Evolutionary conservation across 805 yeast species (phyloP).

Genomic region (Phaffomyces thermotolerans): DNA sequence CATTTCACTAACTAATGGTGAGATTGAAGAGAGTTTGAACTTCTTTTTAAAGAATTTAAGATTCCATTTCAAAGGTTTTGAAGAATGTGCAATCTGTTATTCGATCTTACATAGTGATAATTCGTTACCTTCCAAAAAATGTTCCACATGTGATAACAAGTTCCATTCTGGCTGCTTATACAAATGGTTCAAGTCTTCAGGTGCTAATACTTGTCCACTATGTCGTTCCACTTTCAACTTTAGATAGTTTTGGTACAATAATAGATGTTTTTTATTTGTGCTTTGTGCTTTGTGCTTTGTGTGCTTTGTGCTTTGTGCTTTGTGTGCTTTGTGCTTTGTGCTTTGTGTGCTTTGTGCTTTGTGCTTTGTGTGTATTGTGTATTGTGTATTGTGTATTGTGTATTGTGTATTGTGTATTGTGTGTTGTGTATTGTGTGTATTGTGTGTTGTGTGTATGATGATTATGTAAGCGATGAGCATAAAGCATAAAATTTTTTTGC

Average conservation of each 20-base stretch:
- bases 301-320: too few relatives aligned
- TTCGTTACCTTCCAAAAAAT: constrained; percentile 80
- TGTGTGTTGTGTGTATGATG: too few relatives aligned
- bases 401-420: too few relatives aligned
- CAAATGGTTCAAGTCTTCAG: constrained; percentile 96
- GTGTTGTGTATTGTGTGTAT: too few relatives aligned
- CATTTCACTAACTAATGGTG: constrained; percentile 66
- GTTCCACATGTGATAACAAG: constrained; percentile 86
- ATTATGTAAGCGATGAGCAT: constrained; percentile 5
- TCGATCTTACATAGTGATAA: constrained; percentile 81
- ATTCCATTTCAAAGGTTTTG: constrained; percentile 86
- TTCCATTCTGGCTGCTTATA: constrained; percentile 94
- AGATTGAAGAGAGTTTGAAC: constrained; percentile 38
- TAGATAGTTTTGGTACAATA: constrained; percentile 11
- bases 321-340: too few relatives aligned
- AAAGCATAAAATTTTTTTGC: too few relatives aligned
- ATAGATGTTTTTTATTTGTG: too few relatives aligned
- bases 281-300: too few relatives aligned
- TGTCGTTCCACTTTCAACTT: constrained; percentile 68
- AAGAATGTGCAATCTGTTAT: constrained; percentile 96
- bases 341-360: too few relatives aligned
- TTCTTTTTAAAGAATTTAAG: constrained; percentile 55
- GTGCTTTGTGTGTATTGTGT: too few relatives aligned
- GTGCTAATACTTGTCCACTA: constrained; percentile 87
- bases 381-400: too few relatives aligned